phyloP scores from a whole-genome alignment of 371 early-diverging fungal genomes.

The Cokeromyces recurvatus region DNA sequence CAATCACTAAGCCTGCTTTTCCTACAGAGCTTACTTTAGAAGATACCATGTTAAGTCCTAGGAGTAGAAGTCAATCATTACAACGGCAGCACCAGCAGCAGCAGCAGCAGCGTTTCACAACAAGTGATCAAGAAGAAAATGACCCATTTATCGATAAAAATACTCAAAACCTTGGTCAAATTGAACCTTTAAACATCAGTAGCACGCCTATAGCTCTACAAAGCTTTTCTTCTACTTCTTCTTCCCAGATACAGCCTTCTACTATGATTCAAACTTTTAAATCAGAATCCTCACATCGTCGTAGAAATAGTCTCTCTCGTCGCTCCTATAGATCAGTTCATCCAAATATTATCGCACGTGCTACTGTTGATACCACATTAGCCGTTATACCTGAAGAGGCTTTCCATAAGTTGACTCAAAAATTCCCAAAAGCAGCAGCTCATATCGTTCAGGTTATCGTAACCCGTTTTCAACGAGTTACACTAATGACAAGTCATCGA shows the following conservation, averaged over 20 bases:
- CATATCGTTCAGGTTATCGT: slow-evolving; percentile 95
- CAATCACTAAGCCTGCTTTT: background rate
- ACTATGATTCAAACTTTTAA: no score
- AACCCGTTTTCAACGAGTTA: slow-evolving; percentile 93
- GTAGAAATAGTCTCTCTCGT: background rate
- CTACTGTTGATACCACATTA: slow-evolving; percentile 85
- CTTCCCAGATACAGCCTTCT: no score
- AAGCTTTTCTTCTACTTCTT: background rate
- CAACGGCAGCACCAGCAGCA: no score
- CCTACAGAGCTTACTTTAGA: no score
- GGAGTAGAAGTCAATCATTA: no score
- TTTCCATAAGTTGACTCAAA: slow-evolving; percentile 81
- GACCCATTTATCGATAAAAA: no score
- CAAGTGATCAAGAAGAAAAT: no score
- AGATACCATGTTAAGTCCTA: no score
- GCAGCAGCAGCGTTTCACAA: no score
- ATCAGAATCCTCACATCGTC: background rate
- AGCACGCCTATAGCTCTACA: background rate
- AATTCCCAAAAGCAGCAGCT: slow-evolving; percentile 91
- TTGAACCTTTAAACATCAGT: no score
- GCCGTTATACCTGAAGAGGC: slow-evolving; percentile 95
- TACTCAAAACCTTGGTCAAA: no score
- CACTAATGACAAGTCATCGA: slow-evolving; percentile 84
- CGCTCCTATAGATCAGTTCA: slow-evolving; percentile 43
- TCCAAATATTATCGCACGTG: slow-evolving; percentile 80